Base-by-base conservation (phyloP, 306 rosid genomes). In the Chamaecrista fasciculata region DNA sequence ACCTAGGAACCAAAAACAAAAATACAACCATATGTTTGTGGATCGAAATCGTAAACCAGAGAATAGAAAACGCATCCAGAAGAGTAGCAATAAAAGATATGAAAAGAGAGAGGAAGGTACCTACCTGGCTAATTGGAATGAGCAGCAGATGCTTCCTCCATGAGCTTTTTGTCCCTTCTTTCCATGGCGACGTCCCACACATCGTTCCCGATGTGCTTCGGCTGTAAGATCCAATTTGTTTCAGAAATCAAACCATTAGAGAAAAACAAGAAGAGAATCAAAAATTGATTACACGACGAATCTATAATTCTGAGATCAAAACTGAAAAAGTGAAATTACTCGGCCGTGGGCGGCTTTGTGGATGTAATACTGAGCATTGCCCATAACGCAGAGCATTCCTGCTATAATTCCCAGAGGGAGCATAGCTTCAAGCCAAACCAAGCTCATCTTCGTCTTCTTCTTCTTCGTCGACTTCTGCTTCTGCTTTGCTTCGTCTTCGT, bases 111-210 rank as follows among this genome's bases (percentile, higher is more conserved):
- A n/a, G n/a, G n/a, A n/a, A n/a, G 26, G 12, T 1, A 55, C 28
- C 8, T 11, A 56, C 74, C 74, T 0, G 11, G 33, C 61, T 50
- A 86, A 66, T 71, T 72, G 47, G 78, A 47, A 73, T 86, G 18
- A 57, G 85, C 67, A 16, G 81, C 50, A 71, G 76, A 68, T 2
- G 86, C 18, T 46, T 82, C 85, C 29, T 88, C 95, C 19, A 79
- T 6, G 63, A 95, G 88, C 79, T 86, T 91, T 86, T 95, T 89
- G 78, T 95, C 99, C 87, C 97, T 82, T 21, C 95, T 83, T 58
- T 95, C 99, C 97, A 89, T 95, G 37, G 99, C 97, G 1, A 89
- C 95, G 37, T 95, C 99, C 97, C 99, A 95, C 89, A 89, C 28
- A 68, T 95, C 97, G 75, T 78, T 87, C 0, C 99, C 92, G 59